phyloP scores from a whole-genome alignment of 1,284 basidiomycete genomes.

The Sporisorium exsertum region DNA sequence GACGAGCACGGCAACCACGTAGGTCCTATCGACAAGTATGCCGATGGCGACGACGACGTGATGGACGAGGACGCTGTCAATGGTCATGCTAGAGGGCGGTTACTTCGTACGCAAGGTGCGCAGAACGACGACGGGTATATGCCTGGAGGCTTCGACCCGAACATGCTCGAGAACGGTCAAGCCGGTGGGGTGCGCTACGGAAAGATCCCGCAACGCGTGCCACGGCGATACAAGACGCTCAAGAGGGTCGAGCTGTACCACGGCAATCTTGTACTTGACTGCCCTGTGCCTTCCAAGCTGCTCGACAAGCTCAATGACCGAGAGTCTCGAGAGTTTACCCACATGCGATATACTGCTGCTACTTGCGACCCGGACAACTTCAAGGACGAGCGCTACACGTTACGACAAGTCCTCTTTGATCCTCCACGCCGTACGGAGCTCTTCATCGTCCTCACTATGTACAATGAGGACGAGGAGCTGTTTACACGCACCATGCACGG shows the following conservation, averaged over 20 bases:
- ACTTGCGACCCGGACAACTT: conserved; percentile 82
- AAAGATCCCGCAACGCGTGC: conserved; percentile 63
- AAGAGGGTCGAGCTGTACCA: conserved; percentile 66
- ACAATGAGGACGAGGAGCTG: conserved; percentile 62
- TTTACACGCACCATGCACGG: conserved; percentile 67
- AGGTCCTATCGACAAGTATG: conserved; percentile 46
- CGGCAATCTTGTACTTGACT: conserved; percentile 67
- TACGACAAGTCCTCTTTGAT: conserved; percentile 65
- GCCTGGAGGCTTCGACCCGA: conserved; percentile 61
- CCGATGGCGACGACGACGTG: conserved; percentile 48
- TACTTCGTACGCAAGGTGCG: conserved; percentile 19
- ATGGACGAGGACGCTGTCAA: conserved; percentile 58
- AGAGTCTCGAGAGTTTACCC: conserved; percentile 84
- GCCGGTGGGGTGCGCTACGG: conserved; percentile 58
- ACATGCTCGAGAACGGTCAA: conserved; percentile 51
- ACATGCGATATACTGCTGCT: conserved; percentile 73
- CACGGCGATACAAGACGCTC: conserved; percentile 65
- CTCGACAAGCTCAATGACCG: conserved; percentile 78
- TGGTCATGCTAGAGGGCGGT: conserved; percentile 34
- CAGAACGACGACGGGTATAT: conserved; percentile 42
- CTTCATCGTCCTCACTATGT: conserved; percentile 68
- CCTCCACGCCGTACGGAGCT: conserved; percentile 65
- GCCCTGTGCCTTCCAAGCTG: conserved; percentile 63
- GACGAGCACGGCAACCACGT: conserved; percentile 59
- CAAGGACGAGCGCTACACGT: conserved; percentile 72